A percentile compares a stretch with the other conserved stretches of the same genome.
phyloP scores from a whole-genome alignment of 306 rosid genomes.

The Castanea mollissima region DNA sequence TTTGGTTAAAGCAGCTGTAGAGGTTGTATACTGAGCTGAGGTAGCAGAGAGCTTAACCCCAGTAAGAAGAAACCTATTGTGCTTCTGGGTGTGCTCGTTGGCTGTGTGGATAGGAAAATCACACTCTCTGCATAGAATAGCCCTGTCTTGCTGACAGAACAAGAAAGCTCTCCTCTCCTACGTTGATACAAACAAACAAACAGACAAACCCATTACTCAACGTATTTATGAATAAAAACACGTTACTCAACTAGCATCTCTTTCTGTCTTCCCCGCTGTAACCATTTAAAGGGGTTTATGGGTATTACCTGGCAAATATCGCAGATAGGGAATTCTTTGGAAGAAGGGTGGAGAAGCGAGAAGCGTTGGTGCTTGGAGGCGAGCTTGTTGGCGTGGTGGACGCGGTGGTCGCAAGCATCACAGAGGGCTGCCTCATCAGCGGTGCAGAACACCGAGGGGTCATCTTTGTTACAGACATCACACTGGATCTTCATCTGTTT shows the following conservation, averaged over 20 bases:
- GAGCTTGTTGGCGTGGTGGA: constrained; percentile 94
- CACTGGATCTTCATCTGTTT: constrained; percentile 82
- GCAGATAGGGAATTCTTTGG: constrained; percentile 56
- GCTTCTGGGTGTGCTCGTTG: constrained; percentile 77
- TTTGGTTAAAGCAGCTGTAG: background rate
- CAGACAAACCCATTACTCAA: background rate
- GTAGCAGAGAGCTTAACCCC: constrained; percentile 65
- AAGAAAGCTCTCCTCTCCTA: constrained; percentile 74
- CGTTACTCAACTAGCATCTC: too few species aligned
- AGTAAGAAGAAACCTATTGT: constrained; percentile 70
- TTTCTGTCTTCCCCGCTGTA: too few species aligned
- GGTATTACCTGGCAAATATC: constrained; percentile 72
- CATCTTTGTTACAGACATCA: constrained; percentile 70
- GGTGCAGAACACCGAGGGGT: constrained; percentile 82
- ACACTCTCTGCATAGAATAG: constrained; percentile 81
- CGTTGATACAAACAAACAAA: background rate
- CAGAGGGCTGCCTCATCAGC: constrained; percentile 97
- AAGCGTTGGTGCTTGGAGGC: constrained; percentile 93
- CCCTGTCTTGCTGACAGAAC: constrained; percentile 90
- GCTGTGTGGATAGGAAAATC: constrained; percentile 67
- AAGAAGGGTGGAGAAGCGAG: constrained; percentile 59
- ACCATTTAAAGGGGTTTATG: background rate
- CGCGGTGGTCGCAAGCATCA: constrained; percentile 72
- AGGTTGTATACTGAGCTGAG: constrained; percentile 31
- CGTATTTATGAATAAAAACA: background rate